phyloP scores from a whole-genome alignment of 495 filamentous ascomycete species.

The Lentithecium fluviatile region DNA sequence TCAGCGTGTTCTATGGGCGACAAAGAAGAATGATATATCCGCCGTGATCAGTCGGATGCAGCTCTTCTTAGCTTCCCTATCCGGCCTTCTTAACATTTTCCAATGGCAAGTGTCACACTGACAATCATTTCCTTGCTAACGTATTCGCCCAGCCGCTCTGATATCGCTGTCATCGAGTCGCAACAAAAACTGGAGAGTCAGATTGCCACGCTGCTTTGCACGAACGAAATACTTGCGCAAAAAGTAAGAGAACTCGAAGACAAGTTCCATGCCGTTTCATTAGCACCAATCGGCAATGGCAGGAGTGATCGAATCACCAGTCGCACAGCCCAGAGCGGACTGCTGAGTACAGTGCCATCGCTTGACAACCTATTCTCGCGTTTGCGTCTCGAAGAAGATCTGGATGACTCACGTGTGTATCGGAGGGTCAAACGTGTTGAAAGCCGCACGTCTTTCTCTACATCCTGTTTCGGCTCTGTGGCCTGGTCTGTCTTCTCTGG shows the following conservation, averaged over 20 bases:
- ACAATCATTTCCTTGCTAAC: background rate
- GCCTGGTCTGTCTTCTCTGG: slow-evolving; percentile 13
- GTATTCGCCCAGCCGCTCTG: background rate
- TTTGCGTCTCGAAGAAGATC: background rate
- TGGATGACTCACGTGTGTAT: background rate
- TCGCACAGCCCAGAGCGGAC: too few species aligned
- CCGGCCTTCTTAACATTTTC: background rate
- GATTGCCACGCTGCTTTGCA: background rate
- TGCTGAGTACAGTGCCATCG: background rate
- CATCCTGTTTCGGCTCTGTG: background rate
- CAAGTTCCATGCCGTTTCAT: background rate
- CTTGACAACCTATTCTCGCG: background rate
- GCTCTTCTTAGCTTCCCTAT: background rate
- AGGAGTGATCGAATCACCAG: too few species aligned
- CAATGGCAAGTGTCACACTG: background rate
- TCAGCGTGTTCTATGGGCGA: background rate
- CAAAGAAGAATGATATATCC: background rate
- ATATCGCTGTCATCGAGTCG: background rate
- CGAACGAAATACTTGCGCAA: background rate
- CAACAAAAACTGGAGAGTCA: background rate
- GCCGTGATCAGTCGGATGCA: background rate
- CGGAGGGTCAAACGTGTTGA: background rate
- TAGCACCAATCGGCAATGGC: too few species aligned
- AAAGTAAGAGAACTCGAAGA: background rate
- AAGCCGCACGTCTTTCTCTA: background rate